Conservation (phyloP, 257 asterid species). For the Thymus mandschuricus region DNA sequence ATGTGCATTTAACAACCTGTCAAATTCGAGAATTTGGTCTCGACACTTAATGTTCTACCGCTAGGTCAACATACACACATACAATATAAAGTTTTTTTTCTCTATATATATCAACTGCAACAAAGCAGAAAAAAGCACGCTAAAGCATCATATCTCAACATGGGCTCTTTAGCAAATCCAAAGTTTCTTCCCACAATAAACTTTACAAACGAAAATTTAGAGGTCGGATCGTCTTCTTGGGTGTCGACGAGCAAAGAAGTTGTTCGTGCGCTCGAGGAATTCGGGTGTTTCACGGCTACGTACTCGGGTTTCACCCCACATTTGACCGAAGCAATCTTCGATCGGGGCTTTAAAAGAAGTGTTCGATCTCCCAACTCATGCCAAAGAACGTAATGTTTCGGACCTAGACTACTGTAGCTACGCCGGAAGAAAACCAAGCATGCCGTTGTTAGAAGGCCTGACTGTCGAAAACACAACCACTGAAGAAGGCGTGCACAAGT, state of each 20-base stretch:
- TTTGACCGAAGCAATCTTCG: slow-evolving; percentile 35
- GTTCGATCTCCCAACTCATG: slow-evolving; percentile 46
- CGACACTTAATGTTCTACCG: no score
- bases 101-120: no score
- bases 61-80: no score
- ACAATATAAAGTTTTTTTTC: no score
- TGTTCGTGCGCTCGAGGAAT: slow-evolving; percentile 44
- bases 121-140: no score
- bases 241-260: slow-evolving; percentile 11
- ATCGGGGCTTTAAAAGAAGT: slow-evolving; percentile 32
- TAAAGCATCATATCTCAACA: not conserved
- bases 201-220: slow-evolving; percentile 28
- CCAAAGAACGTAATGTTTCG: slow-evolving; percentile 42
- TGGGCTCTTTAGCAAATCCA: slow-evolving; percentile 26
- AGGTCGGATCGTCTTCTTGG: slow-evolving; percentile 24
- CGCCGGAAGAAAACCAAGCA: slow-evolving; percentile 40
- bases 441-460: slow-evolving; percentile 51
- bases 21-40: no score
- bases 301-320: slow-evolving; percentile 34
- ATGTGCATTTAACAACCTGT: no score
- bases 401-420: slow-evolving; percentile 47
- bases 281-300: slow-evolving; percentile 47
- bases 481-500: slow-evolving; percentile 22
- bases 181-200: slow-evolving; percentile 37
- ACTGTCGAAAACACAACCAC: slow-evolving; percentile 46